Percentiles rank a stretch among this genome's conserved stretches.
Evolutionary conservation across 2,329 filamentous ascomycete species (phyloP).

Genomic region (Fusarium circinatum): DNA sequence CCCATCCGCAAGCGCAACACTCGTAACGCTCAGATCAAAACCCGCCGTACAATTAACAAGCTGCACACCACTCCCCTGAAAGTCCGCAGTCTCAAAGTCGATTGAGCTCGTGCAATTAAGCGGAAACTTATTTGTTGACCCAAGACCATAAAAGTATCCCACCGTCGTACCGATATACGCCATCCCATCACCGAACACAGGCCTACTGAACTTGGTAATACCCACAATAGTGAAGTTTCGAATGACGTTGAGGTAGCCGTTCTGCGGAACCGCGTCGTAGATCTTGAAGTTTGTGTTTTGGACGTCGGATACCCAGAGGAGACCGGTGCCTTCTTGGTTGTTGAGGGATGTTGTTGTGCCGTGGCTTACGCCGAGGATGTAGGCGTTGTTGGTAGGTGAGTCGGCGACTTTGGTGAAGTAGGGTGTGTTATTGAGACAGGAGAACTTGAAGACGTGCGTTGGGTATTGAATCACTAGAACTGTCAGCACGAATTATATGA

Average conservation of each 20-base stretch:
- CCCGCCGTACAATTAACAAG: slow-evolving; percentile 60
- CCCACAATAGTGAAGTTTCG: slow-evolving; percentile 62
- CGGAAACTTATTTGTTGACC: slow-evolving; percentile 63
- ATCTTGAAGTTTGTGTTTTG: slow-evolving; percentile 63
- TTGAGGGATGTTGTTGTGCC: slow-evolving; percentile 66
- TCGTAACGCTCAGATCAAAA: slow-evolving; percentile 55
- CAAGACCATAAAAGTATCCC: slow-evolving; percentile 65
- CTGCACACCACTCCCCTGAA: slow-evolving; percentile 47
- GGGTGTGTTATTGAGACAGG: slow-evolving; percentile 61
- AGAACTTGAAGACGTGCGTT: slow-evolving; percentile 68
- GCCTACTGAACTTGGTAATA: slow-evolving; percentile 65
- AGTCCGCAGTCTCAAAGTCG: slow-evolving; percentile 58
- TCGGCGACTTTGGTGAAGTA: slow-evolving; percentile 64
- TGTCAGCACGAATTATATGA: background rate
- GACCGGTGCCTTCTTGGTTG: slow-evolving; percentile 63
- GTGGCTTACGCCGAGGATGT: slow-evolving; percentile 65
- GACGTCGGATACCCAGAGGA: slow-evolving; percentile 67
- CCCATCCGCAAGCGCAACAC: slow-evolving; percentile 48
- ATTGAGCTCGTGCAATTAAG: slow-evolving; percentile 62
- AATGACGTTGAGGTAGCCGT: slow-evolving; percentile 58
- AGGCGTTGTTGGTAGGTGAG: slow-evolving; percentile 60
- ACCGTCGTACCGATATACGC: slow-evolving; percentile 63
- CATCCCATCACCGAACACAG: slow-evolving; percentile 66
- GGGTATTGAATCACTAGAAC: slow-evolving; percentile 61
- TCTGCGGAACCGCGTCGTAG: slow-evolving; percentile 62